phyloP scores from a whole-genome alignment of 1,284 basidiomycete species.

The Boletus holoroseus region DNA sequence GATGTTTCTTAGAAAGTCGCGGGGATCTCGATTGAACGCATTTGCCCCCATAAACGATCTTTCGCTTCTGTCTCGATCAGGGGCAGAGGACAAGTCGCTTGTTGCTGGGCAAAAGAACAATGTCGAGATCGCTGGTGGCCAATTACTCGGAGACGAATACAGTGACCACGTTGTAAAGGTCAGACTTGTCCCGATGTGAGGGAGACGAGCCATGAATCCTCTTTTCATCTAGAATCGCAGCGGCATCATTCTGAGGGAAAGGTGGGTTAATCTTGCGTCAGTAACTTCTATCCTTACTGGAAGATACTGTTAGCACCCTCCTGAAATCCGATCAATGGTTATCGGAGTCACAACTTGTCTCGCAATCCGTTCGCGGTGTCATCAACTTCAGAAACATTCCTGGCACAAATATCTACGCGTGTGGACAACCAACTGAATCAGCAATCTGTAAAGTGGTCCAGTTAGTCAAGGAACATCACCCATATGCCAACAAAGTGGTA shows the following conservation, averaged over 20 bases:
- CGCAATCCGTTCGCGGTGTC: constrained; percentile 78
- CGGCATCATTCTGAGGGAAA: constrained; percentile 87
- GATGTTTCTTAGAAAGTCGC: constrained; percentile 72
- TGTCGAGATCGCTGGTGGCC: constrained; percentile 74
- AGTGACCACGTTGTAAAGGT: constrained; percentile 89
- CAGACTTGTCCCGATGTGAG: constrained; percentile 10
- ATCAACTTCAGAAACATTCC: constrained; percentile 92
- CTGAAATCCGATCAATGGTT: constrained; percentile 92
- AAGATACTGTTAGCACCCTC: constrained; percentile 53
- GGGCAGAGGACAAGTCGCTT: constrained; percentile 49
- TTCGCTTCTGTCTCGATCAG: constrained; percentile 67
- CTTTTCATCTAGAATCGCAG: constrained; percentile 63
- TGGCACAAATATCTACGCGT: constrained; percentile 81
- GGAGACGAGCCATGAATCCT: neutral
- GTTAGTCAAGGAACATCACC: constrained; percentile 60
- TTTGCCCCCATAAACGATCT: constrained; percentile 89
- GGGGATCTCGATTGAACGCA: constrained; percentile 74
- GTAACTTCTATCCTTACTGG: neutral
- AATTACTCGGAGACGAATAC: constrained; percentile 89
- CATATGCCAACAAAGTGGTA: constrained; percentile 59
- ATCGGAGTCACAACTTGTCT: constrained; percentile 59
- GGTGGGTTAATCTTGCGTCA: constrained; percentile 42
- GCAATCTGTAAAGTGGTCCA: constrained; percentile 83
- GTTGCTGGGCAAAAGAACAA: constrained; percentile 68
- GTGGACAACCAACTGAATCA: constrained; percentile 89